These are phyloP conservation scores for Neurospora sp. DNA, from an alignment of 495 filamentous ascomycete genomes.

Conservation along the genomic window DNA sequence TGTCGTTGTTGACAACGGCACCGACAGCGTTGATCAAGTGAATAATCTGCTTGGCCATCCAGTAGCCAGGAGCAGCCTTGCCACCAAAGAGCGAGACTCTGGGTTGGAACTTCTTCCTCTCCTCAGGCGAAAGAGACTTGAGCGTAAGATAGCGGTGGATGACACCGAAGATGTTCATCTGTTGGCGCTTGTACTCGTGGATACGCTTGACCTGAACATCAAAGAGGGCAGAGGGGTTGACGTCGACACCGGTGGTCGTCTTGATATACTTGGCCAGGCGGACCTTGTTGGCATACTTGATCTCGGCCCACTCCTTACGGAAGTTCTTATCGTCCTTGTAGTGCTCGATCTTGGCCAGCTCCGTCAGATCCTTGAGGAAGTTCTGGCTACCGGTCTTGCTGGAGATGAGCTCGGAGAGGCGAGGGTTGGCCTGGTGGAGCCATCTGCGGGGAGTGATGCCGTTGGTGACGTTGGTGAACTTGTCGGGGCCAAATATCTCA, in stretches of 20 bases:
- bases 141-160: slow-evolving; percentile 90
- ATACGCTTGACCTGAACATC: slow-evolving; percentile 98
- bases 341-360: slow-evolving; percentile 70
- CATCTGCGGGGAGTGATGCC: slow-evolving; percentile 91
- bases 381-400: slow-evolving; percentile 73
- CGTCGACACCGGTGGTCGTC: slow-evolving; percentile 59
- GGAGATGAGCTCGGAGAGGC: slow-evolving; percentile 82
- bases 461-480: slow-evolving; percentile 98
- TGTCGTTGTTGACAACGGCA: slow-evolving; percentile 81
- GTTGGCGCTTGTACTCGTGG: slow-evolving; percentile 98
- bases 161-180: slow-evolving; percentile 97
- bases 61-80: slow-evolving; percentile 95
- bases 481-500: slow-evolving; percentile 82
- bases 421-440: slow-evolving; percentile 95
- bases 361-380: slow-evolving; percentile 80
- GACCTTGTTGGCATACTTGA: slow-evolving; percentile 62
- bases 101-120: slow-evolving; percentile 81
- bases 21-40: slow-evolving; percentile 92
- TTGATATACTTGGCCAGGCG: slow-evolving; percentile 87
- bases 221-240: slow-evolving; percentile 83
- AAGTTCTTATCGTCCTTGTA: slow-evolving; percentile 79
- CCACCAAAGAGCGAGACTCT: slow-evolving; percentile 95
- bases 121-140: slow-evolving; percentile 72
- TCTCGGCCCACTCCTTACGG: slow-evolving; percentile 82
- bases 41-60: slow-evolving; percentile 99